Percentiles rank a stretch among this genome's conserved stretches.
Conservation (phyloP, 495 filamentous ascomycete species). For the Paragyromitra xinjiangensis region DNA sequence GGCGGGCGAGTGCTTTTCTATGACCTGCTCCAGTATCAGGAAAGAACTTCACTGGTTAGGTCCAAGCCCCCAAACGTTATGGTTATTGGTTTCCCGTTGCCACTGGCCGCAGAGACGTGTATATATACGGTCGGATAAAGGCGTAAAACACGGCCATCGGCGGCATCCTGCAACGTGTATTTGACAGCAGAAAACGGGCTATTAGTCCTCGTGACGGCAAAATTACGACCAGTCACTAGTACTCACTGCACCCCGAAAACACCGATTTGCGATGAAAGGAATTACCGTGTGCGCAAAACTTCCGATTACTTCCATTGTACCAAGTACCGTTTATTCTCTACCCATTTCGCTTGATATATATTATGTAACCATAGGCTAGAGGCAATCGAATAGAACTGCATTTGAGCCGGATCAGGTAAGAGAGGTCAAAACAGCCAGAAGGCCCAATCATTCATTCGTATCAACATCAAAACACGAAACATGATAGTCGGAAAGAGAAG, state of each 20-base stretch:
- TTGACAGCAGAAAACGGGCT: neutral
- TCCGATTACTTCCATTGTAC: slow-evolving; percentile 8
- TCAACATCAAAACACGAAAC: neutral
- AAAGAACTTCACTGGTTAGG: neutral
- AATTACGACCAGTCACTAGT: slow-evolving; percentile 42
- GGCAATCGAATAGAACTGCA: neutral
- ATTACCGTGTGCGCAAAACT: slow-evolving; percentile 13
- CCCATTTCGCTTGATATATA: no score
- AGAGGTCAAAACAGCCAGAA: neutral
- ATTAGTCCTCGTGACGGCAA: slow-evolving; percentile 25
- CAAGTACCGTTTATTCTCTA: no score
- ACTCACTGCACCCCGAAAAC: neutral
- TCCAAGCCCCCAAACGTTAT: neutral
- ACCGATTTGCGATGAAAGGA: neutral
- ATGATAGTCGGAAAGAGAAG: neutral
- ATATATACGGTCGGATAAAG: neutral
- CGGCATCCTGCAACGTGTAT: slow-evolving; percentile 11
- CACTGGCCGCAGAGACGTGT: neutral
- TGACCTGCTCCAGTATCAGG: neutral
- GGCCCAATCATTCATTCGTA: neutral
- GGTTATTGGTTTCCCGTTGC: neutral
- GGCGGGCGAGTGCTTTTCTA: slow-evolving; percentile 39
- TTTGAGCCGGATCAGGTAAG: neutral
- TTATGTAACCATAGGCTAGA: slow-evolving; percentile 5
- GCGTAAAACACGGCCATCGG: neutral